Evolutionary conservation across 345 rosid species (phyloP).

Genomic region (Gossypium arboreum): DNA sequence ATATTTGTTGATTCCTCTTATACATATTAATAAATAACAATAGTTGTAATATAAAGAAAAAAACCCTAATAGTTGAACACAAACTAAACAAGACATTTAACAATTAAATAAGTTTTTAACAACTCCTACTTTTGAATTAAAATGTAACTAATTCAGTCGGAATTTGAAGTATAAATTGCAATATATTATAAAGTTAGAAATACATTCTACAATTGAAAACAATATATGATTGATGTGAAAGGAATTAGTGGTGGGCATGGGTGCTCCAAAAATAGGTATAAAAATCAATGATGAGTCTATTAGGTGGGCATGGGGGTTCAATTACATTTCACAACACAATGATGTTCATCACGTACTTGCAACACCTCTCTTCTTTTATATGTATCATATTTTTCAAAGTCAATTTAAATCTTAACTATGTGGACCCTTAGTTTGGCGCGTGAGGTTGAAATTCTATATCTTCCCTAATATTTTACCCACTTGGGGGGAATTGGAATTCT

Average conservation of each 20-base stretch:
- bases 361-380: neutral
- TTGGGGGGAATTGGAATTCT: neutral
- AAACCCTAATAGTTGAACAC: too few relatives aligned
- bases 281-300: neutral
- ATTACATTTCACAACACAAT: neutral
- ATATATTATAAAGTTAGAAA: too few relatives aligned
- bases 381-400: too few relatives aligned
- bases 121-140: too few relatives aligned
- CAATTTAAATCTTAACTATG: neutral
- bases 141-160: too few relatives aligned
- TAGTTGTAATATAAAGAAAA: too few relatives aligned
- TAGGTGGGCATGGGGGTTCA: neutral
- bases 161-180: too few relatives aligned
- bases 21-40: too few relatives aligned
- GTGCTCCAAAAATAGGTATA: neutral
- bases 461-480: neutral
- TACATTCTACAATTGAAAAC: too few relatives aligned
- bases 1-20: too few relatives aligned
- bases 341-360: neutral
- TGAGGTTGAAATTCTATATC: neutral
- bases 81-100: too few relatives aligned
- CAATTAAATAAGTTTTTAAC: too few relatives aligned
- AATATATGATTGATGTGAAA: neutral
- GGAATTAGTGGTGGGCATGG: neutral
- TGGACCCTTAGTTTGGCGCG: neutral